Conservation (phyloP, 305 asterid species). For the Caryopteris hybrid region DNA sequence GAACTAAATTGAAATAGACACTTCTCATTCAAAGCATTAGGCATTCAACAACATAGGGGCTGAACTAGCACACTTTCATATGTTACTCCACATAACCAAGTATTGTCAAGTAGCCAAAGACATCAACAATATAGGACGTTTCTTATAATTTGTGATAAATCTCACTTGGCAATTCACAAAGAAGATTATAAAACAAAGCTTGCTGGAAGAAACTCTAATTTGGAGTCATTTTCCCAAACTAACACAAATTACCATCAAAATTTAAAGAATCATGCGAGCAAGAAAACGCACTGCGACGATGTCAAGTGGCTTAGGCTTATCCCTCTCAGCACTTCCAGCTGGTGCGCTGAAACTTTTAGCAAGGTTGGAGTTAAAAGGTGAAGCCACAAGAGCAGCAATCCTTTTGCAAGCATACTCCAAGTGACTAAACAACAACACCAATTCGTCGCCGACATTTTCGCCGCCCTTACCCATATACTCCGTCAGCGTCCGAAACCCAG, state of each 20-base stretch:
- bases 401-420: conserved; percentile 77
- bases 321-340: conserved; percentile 52
- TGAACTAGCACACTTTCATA: background rate
- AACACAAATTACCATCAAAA: background rate
- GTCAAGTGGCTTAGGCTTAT: conserved; percentile 90
- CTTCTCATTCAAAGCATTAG: background rate
- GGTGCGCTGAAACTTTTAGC: conserved; percentile 21
- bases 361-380: conserved; percentile 69
- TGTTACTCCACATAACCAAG: no score
- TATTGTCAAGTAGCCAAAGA: no score
- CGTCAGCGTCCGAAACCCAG: conserved; percentile 54
- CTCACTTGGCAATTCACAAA: background rate
- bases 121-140: no score
- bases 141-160: background rate
- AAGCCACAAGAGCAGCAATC: conserved; percentile 88
- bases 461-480: conserved; percentile 65
- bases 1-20: background rate
- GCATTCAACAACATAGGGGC: background rate
- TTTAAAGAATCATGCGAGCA: background rate
- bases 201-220: background rate
- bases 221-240: background rate
- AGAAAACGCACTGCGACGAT: conserved; percentile 58
- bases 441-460: conserved; percentile 60
- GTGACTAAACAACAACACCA: conserved; percentile 57
- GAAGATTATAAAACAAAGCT: no score